phyloP scores from a whole-genome alignment of 176 grass and related monocot species.

The Zea luxurians region DNA sequence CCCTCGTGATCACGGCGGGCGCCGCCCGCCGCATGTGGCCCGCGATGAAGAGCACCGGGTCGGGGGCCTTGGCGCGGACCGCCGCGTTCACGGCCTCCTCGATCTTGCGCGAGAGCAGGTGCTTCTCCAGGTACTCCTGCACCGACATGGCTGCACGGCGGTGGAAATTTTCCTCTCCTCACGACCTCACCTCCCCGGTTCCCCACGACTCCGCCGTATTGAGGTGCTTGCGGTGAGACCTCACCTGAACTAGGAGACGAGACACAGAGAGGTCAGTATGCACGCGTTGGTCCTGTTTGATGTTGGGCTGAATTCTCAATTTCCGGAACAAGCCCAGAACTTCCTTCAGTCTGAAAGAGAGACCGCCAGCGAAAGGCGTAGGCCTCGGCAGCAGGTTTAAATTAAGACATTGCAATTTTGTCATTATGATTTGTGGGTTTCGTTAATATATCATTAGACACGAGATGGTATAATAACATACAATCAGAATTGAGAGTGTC shows the following conservation, averaged over 20 bases:
- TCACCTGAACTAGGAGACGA: background rate
- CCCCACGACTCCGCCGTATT: slow-evolving; percentile 3
- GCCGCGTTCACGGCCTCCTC: slow-evolving; percentile 99
- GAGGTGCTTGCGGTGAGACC: slow-evolving; percentile 1
- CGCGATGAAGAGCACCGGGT: slow-evolving; percentile 86
- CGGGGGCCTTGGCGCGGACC: slow-evolving; percentile 73
- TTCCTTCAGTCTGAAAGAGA: background rate
- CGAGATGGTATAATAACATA: no score
- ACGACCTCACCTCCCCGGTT: background rate
- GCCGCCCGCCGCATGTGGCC: slow-evolving; percentile 84
- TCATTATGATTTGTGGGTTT: no score
- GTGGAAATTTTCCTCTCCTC: background rate
- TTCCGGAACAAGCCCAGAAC: background rate
- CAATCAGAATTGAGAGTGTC: no score
- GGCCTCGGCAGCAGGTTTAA: no score
- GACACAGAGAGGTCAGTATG: background rate
- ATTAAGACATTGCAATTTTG: no score
- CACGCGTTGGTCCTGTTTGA: background rate
- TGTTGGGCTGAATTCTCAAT: background rate
- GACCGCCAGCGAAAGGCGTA: background rate
- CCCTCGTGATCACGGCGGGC: slow-evolving; percentile 78
- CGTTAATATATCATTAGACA: no score
- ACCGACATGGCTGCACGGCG: slow-evolving; percentile 69
- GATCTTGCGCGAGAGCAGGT: slow-evolving; percentile 86
- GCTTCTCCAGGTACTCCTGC: slow-evolving; percentile 92